phyloP scores from a whole-genome alignment of 345 rosid genomes.

The Gossypium herbaceum region DNA sequence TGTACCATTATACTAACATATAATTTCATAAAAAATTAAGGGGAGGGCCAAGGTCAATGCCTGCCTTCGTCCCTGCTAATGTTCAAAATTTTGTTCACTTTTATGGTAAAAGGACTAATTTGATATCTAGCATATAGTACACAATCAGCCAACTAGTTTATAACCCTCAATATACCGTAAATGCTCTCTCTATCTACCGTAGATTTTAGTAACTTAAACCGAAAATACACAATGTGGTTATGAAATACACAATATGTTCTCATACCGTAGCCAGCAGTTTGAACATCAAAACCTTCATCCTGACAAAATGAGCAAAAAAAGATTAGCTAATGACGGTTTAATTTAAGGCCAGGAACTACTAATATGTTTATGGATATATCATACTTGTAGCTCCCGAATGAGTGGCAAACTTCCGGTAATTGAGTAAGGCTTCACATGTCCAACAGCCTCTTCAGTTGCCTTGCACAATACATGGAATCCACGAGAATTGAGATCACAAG shows the following conservation, averaged over 20 bases:
- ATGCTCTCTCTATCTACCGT: neutral
- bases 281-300: constrained; percentile 98
- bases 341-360: neutral
- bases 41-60: too few species aligned
- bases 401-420: constrained; percentile 94
- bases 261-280: constrained; percentile 86
- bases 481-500: constrained; percentile 81
- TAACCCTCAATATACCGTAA: neutral
- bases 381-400: constrained; percentile 78
- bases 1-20: too few species aligned
- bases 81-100: too few species aligned
- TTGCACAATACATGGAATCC: constrained; percentile 83
- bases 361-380: neutral
- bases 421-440: constrained; percentile 89
- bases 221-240: neutral
- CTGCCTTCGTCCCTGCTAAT: too few species aligned
- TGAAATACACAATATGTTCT: neutral
- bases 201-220: neutral
- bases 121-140: too few species aligned
- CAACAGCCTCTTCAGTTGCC: constrained; percentile 89
- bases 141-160: too few species aligned
- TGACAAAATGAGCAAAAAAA: constrained; percentile 21
- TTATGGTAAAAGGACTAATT: too few species aligned
- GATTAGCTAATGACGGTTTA: neutral
- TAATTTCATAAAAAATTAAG: too few species aligned